Evolutionary conservation across 192 early-diverging fungal species (phyloP).

Genomic region (Backusella parvicylindrica): DNA sequence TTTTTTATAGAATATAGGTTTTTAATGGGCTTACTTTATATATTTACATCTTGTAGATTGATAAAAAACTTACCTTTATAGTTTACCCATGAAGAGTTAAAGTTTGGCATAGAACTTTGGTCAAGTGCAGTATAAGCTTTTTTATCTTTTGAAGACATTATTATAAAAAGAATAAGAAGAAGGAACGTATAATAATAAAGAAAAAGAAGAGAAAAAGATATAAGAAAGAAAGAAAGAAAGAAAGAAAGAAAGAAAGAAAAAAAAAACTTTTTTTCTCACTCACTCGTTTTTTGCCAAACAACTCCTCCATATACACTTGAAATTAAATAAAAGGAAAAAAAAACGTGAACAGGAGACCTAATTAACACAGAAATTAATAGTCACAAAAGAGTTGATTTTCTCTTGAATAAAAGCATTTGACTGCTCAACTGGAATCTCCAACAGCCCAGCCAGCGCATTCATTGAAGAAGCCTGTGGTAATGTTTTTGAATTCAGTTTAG

Average conservation of each 20-base stretch:
- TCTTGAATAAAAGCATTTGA: no score
- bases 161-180: background rate
- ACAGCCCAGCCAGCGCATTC: no score
- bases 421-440: no score
- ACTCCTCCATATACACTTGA: background rate
- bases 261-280: background rate
- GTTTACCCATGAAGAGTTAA: constrained; percentile 62
- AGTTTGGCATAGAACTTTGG: constrained; percentile 56
- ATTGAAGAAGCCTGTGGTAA: no score
- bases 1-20: background rate
- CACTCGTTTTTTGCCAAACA: background rate
- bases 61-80: constrained; percentile 44
- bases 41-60: background rate
- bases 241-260: background rate
- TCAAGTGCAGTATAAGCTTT: constrained; percentile 29
- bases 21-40: background rate
- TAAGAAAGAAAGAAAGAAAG: no score
- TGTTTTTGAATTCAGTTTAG: no score
- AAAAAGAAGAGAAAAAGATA: background rate
- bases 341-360: no score
- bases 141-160: background rate
- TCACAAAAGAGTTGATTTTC: no score
- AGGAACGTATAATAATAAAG: background rate
- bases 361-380: no score
- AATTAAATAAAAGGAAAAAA: background rate